Conservation (phyloP, 148 eudicot genomes). For the Chenopodium quinoa region DNA sequence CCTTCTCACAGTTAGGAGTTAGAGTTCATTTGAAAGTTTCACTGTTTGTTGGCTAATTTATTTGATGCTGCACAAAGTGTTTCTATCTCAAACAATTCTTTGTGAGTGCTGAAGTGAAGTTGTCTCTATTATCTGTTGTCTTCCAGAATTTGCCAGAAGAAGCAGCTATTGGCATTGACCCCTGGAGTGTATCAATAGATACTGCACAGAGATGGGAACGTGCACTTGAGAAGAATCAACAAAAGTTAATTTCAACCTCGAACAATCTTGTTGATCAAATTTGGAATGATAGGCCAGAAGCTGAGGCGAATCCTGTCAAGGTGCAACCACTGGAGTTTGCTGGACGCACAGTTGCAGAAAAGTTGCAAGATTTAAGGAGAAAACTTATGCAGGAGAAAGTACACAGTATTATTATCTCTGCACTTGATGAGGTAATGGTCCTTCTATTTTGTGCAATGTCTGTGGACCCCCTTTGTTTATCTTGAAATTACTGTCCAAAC, state of each 20-base stretch:
- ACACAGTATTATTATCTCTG: constrained; percentile 60
- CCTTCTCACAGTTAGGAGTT: background rate
- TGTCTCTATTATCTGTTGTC: constrained; percentile 18
- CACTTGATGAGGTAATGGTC: constrained; percentile 74
- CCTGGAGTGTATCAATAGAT: constrained; percentile 93
- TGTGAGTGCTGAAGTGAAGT: constrained; percentile 21
- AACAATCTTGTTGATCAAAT: constrained; percentile 81
- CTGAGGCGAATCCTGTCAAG: constrained; percentile 57
- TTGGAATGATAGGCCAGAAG: constrained; percentile 74
- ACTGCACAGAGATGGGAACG: constrained; percentile 94
- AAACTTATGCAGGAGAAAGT: constrained; percentile 64
- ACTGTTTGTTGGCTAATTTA: background rate
- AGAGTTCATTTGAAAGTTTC: background rate
- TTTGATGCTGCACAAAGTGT: background rate
- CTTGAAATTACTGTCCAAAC: background rate
- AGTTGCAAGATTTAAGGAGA: constrained; percentile 69
- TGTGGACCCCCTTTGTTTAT: background rate
- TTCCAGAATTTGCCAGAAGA: constrained; percentile 69
- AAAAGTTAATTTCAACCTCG: constrained; percentile 66
- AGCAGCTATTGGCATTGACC: constrained; percentile 79
- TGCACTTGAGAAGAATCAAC: constrained; percentile 70
- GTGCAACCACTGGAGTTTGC: constrained; percentile 72
- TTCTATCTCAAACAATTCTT: constrained; percentile 5
- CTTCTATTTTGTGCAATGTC: background rate
- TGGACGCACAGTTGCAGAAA: constrained; percentile 81